These are phyloP conservation scores for Dipodascus albidus DNA, from an alignment of 805 yeast species.

Conservation along the genomic window DNA sequence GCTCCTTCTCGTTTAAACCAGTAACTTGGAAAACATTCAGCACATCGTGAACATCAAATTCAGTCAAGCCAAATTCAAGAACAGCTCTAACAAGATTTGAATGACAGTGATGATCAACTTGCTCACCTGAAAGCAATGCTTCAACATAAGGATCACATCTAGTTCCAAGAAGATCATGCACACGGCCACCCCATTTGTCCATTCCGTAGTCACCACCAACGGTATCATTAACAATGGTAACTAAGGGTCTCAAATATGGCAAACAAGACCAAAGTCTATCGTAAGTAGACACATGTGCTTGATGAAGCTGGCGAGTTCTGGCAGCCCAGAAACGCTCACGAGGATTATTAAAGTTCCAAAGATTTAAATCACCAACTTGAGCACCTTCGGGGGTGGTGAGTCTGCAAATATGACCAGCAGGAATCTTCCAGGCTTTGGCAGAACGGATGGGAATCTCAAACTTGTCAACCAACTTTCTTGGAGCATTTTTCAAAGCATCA, in stretches of 20 bases:
- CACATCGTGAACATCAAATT: conserved; percentile 58
- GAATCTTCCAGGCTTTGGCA: conserved; percentile 53
- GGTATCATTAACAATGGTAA: conserved; percentile 53
- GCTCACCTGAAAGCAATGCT: conserved; percentile 49
- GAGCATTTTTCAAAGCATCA: conserved; percentile 28
- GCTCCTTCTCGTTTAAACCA: conserved; percentile 53
- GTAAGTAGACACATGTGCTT: conserved; percentile 48
- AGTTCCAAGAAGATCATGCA: conserved; percentile 57
- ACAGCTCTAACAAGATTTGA: conserved; percentile 51
- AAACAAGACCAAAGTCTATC: conserved; percentile 57
- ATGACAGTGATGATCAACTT: conserved; percentile 57
- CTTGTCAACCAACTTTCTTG: conserved; percentile 32
- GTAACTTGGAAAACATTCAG: conserved; percentile 61
- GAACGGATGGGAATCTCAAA: conserved; percentile 41
- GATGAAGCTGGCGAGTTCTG: conserved; percentile 53
- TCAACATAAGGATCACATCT: conserved; percentile 64
- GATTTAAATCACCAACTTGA: conserved; percentile 58
- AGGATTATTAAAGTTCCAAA: conserved; percentile 51
- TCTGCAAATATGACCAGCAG: conserved; percentile 47
- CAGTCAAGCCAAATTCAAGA: conserved; percentile 48
- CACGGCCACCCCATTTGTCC: conserved; percentile 55
- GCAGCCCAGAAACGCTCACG: conserved; percentile 62
- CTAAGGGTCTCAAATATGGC: conserved; percentile 54
- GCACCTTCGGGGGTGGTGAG: conserved; percentile 59
- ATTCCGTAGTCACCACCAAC: conserved; percentile 37